Evolutionary conservation across 129 eudicot species (phyloP).

Genomic region (Centaurea solstitialis): DNA sequence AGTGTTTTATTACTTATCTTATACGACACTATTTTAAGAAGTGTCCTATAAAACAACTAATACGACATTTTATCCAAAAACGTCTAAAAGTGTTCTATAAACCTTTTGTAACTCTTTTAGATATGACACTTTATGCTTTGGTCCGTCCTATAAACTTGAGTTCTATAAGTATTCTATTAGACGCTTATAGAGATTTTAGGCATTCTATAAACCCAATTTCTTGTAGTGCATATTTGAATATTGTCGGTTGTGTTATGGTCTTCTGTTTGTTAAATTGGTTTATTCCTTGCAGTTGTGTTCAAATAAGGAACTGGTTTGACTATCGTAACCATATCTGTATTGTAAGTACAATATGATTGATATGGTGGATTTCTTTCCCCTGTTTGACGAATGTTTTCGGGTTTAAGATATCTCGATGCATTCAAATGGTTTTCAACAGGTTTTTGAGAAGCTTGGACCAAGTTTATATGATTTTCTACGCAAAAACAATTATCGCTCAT

Average conservation of each 20-base stretch:
- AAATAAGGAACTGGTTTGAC: slow-evolving; percentile 99
- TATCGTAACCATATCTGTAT: slow-evolving; percentile 99
- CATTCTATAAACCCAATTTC: background rate
- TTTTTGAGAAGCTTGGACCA: slow-evolving; percentile 99
- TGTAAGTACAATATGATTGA: slow-evolving; percentile 76
- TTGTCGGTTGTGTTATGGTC: slow-evolving; percentile 35
- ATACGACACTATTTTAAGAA: too few species aligned
- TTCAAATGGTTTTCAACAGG: slow-evolving; percentile 80
- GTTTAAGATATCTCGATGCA: slow-evolving; percentile 65
- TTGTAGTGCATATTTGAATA: slow-evolving; percentile 47
- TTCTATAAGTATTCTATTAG: background rate
- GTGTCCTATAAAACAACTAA: too few species aligned
- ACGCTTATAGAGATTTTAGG: background rate
- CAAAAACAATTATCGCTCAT: slow-evolving; percentile 97
- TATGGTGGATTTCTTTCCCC: slow-evolving; percentile 83
- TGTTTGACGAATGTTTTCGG: slow-evolving; percentile 49
- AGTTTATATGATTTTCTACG: slow-evolving; percentile 98
- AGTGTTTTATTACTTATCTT: too few species aligned
- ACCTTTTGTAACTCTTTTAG: background rate
- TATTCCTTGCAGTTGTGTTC: slow-evolving; percentile 99
- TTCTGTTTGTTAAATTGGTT: slow-evolving; percentile 19
- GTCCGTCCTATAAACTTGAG: background rate
- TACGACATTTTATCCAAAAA: too few species aligned
- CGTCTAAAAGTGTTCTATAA: background rate
- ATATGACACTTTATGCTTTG: background rate